Evolutionary conservation across 345 rosid species (phyloP).

Genomic region (Eucalyptus pumila): DNA sequence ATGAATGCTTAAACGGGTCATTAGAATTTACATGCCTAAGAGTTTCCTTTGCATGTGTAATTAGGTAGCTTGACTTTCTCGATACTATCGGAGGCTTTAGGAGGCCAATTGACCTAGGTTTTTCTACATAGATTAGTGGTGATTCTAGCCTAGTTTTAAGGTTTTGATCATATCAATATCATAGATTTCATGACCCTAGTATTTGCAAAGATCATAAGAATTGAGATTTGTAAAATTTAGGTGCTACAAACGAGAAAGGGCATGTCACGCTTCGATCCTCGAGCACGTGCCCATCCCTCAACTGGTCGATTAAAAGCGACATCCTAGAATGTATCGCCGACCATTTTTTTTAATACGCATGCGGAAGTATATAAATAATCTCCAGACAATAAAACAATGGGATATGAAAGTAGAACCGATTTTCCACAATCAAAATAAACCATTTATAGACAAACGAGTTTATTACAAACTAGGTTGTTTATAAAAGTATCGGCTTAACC

Average conservation of each 20-base stretch:
- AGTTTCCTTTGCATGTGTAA: neutral
- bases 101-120: neutral
- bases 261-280: no score
- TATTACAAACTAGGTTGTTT: no score
- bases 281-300: no score
- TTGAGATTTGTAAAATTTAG: neutral
- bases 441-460: no score
- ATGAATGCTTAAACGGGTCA: neutral
- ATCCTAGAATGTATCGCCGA: no score
- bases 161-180: neutral
- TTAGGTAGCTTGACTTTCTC: neutral
- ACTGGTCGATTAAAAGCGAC: no score
- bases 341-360: no score
- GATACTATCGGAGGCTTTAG: neutral
- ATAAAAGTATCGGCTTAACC: no score
- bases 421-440: no score
- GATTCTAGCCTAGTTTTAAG: neutral
- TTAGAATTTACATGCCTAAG: neutral
- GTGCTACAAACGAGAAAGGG: neutral
- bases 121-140: neutral
- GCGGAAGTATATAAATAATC: no score
- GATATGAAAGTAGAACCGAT: no score
- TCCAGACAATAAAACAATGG: no score
- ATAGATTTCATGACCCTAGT: neutral
- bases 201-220: neutral